Evolutionary conservation across 768 basidiomycete species (phyloP).

Genomic region (Asterophora parasitica): DNA sequence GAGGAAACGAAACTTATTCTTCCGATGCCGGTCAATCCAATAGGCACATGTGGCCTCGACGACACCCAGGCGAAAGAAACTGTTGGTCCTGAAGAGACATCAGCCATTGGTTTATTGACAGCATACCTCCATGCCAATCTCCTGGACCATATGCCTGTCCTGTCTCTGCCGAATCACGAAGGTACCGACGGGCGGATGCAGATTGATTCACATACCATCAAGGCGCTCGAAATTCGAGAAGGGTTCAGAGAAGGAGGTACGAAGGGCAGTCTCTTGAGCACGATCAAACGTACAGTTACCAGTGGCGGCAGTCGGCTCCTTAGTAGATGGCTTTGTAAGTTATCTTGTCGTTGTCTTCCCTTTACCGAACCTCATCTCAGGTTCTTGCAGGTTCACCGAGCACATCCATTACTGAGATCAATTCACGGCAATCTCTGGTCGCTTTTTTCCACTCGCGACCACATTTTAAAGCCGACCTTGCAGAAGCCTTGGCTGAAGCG

Average conservation of each 20-base stretch:
- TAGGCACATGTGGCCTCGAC: background rate
- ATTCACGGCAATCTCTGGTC: slow-evolving; percentile 71
- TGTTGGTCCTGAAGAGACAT: slow-evolving; percentile 36
- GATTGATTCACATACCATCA: slow-evolving; percentile 84
- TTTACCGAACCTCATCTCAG: slow-evolving; percentile 3
- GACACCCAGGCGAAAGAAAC: background rate
- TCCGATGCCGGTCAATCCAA: background rate
- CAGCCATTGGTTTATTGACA: slow-evolving; percentile 60
- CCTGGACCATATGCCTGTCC: slow-evolving; percentile 71
- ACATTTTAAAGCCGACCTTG: slow-evolving; percentile 62
- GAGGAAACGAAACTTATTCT: background rate
- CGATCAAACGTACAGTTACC: slow-evolving; percentile 73
- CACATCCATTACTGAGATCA: slow-evolving; percentile 68
- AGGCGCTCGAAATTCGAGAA: slow-evolving; percentile 83
- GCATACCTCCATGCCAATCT: slow-evolving; percentile 62
- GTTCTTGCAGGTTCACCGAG: slow-evolving; percentile 70
- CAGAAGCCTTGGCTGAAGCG: slow-evolving; percentile 45
- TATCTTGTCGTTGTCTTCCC: slow-evolving; percentile 26
- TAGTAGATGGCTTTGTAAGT: slow-evolving; percentile 72
- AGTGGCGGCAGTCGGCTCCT: slow-evolving; percentile 74
- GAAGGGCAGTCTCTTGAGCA: slow-evolving; percentile 70
- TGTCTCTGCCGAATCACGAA: slow-evolving; percentile 57
- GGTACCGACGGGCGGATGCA: slow-evolving; percentile 62
- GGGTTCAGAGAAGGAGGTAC: slow-evolving; percentile 65
- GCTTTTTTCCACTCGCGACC: slow-evolving; percentile 59